Conservation (phyloP, 441 rosid genomes). For the Gossypium laxum region DNA sequence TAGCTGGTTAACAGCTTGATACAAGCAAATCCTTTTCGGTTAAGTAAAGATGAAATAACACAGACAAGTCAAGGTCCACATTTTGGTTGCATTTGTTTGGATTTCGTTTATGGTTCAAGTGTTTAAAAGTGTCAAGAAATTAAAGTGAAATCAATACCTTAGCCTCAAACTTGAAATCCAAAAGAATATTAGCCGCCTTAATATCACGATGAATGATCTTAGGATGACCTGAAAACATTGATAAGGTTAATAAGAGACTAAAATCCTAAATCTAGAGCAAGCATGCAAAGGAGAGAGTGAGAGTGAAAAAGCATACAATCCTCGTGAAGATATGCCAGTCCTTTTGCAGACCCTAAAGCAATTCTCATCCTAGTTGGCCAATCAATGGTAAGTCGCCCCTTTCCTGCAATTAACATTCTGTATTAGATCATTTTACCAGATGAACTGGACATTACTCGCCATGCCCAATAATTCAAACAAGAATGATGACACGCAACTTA, state of each 20-base stretch:
- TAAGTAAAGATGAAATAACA: neutral
- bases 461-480: neutral
- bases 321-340: slow-evolving; percentile 94
- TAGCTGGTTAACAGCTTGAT: neutral
- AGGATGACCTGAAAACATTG: slow-evolving; percentile 66
- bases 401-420: slow-evolving; percentile 36
- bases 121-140: neutral
- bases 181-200: slow-evolving; percentile 71
- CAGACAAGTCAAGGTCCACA: neutral
- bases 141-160: slow-evolving; percentile 40
- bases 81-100: neutral
- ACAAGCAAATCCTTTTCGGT: neutral
- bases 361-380: slow-evolving; percentile 70
- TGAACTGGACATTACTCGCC: neutral
- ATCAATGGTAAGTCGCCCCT: slow-evolving; percentile 76
- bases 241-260: neutral
- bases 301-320: slow-evolving; percentile 44
- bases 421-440: slow-evolving; percentile 17
- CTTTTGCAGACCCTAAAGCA: slow-evolving; percentile 93
- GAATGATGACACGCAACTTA: neutral
- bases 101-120: neutral
- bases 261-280: neutral
- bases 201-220: slow-evolving; percentile 97
- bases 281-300: neutral
- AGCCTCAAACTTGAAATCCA: slow-evolving; percentile 88